Percentiles rank a stretch among this genome's conserved stretches.
Evolutionary conservation across 331 rosid genomes (phyloP).

Genomic region (Arachis monticola): DNA sequence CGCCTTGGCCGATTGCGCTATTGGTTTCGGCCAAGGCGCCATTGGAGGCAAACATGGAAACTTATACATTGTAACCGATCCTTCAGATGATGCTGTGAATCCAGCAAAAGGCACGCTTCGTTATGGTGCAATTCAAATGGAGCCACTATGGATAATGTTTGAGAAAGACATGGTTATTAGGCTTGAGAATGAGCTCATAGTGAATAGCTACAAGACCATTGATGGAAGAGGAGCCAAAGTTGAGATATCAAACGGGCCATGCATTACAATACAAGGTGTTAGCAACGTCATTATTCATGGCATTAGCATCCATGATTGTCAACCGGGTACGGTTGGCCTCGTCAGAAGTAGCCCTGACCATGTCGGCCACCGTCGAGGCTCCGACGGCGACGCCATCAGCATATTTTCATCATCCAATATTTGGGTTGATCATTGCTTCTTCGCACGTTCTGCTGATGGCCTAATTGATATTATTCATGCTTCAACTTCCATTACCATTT

Average conservation of each 20-base stretch:
- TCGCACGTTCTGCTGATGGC: conserved; percentile 64
- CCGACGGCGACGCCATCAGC: conserved; percentile 76
- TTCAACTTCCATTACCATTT: conserved; percentile 80
- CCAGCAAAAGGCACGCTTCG: conserved; percentile 81
- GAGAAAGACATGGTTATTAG: conserved; percentile 59
- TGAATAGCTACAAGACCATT: conserved; percentile 78
- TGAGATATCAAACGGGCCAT: conserved; percentile 77
- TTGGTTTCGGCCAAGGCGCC: conserved; percentile 78
- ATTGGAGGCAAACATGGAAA: conserved; percentile 71
- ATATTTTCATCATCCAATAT: conserved; percentile 65
- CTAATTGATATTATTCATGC: conserved; percentile 75
- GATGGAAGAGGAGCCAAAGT: conserved; percentile 90
- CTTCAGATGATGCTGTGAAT: conserved; percentile 65
- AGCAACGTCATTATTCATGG: conserved; percentile 88
- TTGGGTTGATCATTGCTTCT: conserved; percentile 89
- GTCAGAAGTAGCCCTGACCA: conserved; percentile 66
- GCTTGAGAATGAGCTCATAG: conserved; percentile 70
- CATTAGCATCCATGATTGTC: conserved; percentile 76
- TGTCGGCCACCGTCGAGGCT: conserved; percentile 63
- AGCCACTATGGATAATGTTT: conserved; percentile 79
- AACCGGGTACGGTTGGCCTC: conserved; percentile 57
- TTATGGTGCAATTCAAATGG: conserved; percentile 73
- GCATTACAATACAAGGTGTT: conserved; percentile 75
- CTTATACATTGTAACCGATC: conserved; percentile 58
- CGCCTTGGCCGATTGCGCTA: conserved; percentile 71